phyloP scores from a whole-genome alignment of 805 yeast species.

The Metschnikowia lachancei region DNA sequence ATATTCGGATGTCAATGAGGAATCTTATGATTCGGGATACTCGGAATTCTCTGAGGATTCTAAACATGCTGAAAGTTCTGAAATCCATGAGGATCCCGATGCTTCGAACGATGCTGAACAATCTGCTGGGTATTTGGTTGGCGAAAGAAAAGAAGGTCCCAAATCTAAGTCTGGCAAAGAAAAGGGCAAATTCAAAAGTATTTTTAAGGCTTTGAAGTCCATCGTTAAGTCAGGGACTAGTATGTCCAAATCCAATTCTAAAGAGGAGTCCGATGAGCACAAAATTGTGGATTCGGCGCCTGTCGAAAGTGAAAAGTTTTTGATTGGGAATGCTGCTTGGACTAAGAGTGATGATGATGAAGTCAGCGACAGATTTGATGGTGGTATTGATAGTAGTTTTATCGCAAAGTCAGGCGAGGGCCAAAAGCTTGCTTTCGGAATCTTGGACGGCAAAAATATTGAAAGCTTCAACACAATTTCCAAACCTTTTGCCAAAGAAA shows the following conservation, averaged over 20 bases:
- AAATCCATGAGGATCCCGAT: background rate
- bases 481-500: background rate
- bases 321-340: background rate
- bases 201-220: background rate
- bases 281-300: background rate
- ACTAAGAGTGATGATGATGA: background rate
- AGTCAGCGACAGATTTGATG: background rate
- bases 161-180: no score
- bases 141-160: no score
- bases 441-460: background rate
- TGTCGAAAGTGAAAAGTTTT: background rate
- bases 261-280: background rate
- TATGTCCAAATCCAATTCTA: background rate
- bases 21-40: no score
- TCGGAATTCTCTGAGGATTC: no score
- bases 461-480: background rate
- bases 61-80: background rate
- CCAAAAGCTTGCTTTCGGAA: background rate
- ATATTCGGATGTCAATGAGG: no score
- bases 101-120: no score
- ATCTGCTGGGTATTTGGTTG: no score
- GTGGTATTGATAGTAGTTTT: constrained; percentile 1
- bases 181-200: background rate
- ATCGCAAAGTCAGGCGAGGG: background rate
- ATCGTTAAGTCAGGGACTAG: background rate